Conservation (phyloP, 345 rosid species). For the Salix dunnii region DNA sequence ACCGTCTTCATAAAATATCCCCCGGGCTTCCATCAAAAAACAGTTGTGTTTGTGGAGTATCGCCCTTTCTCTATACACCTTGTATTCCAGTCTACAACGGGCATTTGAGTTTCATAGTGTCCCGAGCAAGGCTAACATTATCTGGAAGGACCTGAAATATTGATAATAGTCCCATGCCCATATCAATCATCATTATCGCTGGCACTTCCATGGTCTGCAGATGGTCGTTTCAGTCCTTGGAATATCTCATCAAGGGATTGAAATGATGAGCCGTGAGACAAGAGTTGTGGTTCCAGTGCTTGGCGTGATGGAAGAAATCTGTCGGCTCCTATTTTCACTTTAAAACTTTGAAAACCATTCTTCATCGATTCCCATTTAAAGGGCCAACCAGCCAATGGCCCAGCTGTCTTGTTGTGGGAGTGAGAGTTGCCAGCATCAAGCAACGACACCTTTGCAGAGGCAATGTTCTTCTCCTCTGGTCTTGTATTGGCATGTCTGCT, state of each 20-base stretch:
- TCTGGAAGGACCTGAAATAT: conserved; percentile 26
- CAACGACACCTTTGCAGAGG: conserved; percentile 77
- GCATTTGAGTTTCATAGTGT: not conserved
- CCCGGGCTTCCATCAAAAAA: conserved; percentile 5
- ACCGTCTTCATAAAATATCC: conserved; percentile 6
- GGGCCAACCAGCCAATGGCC: conserved; percentile 52
- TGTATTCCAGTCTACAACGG: conserved; percentile 10
- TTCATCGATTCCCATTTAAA: conserved; percentile 86
- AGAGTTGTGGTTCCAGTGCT: conserved; percentile 38
- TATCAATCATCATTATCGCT: conserved; percentile 41
- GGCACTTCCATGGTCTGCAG: conserved; percentile 35
- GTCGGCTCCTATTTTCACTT: conserved; percentile 66
- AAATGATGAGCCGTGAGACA: conserved; percentile 37
- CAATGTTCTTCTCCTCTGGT: conserved; percentile 51
- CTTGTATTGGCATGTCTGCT: conserved; percentile 46
- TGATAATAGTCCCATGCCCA: conserved; percentile 12
- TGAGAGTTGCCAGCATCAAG: conserved; percentile 45
- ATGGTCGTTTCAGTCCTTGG: conserved; percentile 76
- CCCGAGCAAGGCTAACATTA: conserved; percentile 19
- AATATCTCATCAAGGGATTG: conserved; percentile 86
- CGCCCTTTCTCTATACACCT: conserved; percentile 25
- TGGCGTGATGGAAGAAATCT: conserved; percentile 67
- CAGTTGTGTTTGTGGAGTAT: not conserved
- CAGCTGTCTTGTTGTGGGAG: conserved; percentile 29
- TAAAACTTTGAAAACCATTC: conserved; percentile 74